Conservation (phyloP, 73 alveolate genomes). For the Breviolum minutum region DNA sequence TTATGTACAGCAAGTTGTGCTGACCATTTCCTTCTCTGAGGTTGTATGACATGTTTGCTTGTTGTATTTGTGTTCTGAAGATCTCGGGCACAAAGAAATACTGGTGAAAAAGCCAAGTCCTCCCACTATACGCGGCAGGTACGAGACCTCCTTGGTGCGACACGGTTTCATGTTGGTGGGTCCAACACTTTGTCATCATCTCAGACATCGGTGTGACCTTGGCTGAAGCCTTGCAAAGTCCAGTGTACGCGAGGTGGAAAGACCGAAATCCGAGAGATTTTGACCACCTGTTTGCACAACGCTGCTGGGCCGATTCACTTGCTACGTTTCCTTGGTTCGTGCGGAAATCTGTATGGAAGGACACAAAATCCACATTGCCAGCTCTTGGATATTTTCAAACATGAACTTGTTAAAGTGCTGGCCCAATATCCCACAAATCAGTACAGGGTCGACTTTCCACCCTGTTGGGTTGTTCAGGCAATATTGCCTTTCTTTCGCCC, state of each 20-base stretch:
- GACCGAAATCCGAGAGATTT: slow-evolving; percentile 97
- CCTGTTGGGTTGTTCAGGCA: too few species aligned
- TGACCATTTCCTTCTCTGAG: too few species aligned
- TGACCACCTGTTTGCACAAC: slow-evolving; percentile 97
- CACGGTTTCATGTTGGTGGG: slow-evolving; percentile 99
- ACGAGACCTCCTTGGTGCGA: slow-evolving; percentile 99
- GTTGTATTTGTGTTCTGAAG: too few species aligned
- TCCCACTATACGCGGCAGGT: slow-evolving; percentile 20
- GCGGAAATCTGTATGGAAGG: neutral
- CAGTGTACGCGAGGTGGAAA: slow-evolving; percentile 73
- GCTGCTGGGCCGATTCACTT: neutral
- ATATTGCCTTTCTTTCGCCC: too few species aligned
- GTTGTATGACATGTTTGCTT: too few species aligned
- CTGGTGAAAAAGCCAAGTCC: too few species aligned
- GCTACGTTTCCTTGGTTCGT: neutral
- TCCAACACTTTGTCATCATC: slow-evolving; percentile 99
- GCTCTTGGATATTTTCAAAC: neutral
- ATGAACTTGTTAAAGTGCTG: too few species aligned
- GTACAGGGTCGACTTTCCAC: too few species aligned
- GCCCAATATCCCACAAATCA: too few species aligned
- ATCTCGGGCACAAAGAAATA: too few species aligned
- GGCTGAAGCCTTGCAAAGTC: slow-evolving; percentile 95
- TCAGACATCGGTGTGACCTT: slow-evolving; percentile 97
- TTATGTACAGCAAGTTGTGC: neutral
- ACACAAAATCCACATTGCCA: neutral